phyloP scores from a whole-genome alignment of 345 rosid species.

The Pugionium dolabratum region DNA sequence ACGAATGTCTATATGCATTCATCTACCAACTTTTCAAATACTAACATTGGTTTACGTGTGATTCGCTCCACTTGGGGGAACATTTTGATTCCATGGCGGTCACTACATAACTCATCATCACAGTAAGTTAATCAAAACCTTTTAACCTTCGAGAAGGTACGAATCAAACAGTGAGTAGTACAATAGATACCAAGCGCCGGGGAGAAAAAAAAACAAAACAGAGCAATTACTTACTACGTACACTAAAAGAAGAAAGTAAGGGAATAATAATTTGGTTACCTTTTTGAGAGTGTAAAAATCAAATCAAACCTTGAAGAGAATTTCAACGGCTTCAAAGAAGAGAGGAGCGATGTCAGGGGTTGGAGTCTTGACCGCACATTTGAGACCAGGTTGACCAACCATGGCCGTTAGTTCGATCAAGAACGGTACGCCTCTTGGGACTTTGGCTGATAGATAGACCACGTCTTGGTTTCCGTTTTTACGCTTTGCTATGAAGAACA shows the following conservation, averaged over 20 bases:
- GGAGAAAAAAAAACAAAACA: background rate
- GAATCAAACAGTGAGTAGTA: background rate
- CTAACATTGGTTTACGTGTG: conserved; percentile 24
- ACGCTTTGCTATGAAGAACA: conserved; percentile 91
- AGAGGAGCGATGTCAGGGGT: conserved; percentile 75
- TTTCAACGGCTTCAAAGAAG: conserved; percentile 83
- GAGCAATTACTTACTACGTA: conserved; percentile 16
- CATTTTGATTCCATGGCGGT: conserved; percentile 29
- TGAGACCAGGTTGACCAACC: conserved; percentile 70
- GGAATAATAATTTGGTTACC: background rate
- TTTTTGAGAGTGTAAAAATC: background rate
- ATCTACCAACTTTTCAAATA: conserved; percentile 12
- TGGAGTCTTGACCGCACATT: conserved; percentile 91
- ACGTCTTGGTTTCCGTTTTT: conserved; percentile 90
- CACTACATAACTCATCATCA: conserved; percentile 25
- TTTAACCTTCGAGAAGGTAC: background rate
- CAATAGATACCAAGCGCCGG: conserved; percentile 8
- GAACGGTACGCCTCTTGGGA: conserved; percentile 73
- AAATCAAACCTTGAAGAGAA: conserved; percentile 55
- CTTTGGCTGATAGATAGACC: conserved; percentile 78
- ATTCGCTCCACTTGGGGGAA: conserved; percentile 13
- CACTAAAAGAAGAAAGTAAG: conserved; percentile 1
- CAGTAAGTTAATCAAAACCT: background rate
- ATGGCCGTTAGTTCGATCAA: conserved; percentile 75
- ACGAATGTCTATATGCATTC: conserved; percentile 15